Evolutionary conservation across 202 grass and related monocot genomes (phyloP), one percentile per base, ranked within the genome.

Genomic region (Schoenoplectus tabernaemontani): DNA sequence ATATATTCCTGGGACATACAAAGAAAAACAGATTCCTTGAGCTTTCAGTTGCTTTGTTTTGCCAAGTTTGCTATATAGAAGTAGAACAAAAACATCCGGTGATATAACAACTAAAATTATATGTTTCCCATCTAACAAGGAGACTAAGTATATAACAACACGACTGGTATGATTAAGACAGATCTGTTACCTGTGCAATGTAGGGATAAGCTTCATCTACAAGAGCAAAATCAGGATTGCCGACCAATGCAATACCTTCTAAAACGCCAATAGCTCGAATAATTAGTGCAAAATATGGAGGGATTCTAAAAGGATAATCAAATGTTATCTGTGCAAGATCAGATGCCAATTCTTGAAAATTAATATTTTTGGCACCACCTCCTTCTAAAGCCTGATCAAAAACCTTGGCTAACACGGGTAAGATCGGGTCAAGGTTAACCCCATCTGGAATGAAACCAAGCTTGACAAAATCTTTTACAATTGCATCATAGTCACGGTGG

Each of bases 131-230:
- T 37, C 61, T 36, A 64, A 12, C 58, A 64, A 37, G 11, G 59
- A 34, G 4, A 33, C 4, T 63, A 63, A 34, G n/a, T 9, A 36
- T 7, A 37, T 64, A 36, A 37, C 32, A 37, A 37, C 4, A 64
- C 17, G 33, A 51, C 44, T 33, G 26, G 26, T 33, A 69, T 37
- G n/a, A 44, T 44, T 19, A 41, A 20, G 38, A 69, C 1, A 69
- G 9, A 37, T 65, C 24, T 38, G 20, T 47, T 72, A 98, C 95
- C 91, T 95, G 91, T 33, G 95, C 91, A 57, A 98, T 90, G 81
- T 98, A 98, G 30, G 95, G 95, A 83, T 98, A 98, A 72, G 95
- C 95, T 92, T 98, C 95, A 86, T 98, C 95, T 16, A 92, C 95
- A 47, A 98, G 85, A 32, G 95, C 95, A 79, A 98, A 98, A 44